phyloP scores from a whole-genome alignment of 2,329 filamentous ascomycete species.

The Aurifilum marmelostoma region DNA sequence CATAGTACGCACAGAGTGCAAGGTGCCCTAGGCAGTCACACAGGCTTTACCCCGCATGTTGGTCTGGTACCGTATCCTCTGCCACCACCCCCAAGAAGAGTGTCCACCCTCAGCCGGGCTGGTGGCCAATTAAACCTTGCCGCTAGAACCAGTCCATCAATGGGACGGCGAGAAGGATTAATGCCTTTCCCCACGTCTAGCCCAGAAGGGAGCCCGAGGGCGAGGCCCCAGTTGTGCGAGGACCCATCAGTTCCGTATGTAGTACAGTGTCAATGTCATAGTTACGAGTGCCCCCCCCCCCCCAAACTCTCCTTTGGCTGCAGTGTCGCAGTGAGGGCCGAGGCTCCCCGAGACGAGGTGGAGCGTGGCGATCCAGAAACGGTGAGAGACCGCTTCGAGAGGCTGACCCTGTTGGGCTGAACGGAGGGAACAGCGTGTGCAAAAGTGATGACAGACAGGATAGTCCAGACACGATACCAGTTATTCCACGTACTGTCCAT shows the following conservation, averaged over 20 bases:
- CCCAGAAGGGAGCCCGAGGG: slow-evolving; percentile 13
- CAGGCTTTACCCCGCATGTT: slow-evolving; percentile 24
- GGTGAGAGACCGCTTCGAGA: not conserved
- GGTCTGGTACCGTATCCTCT: not conserved
- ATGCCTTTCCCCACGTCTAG: slow-evolving; percentile 10
- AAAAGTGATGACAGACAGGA: not conserved
- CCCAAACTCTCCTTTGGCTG: slow-evolving; percentile 2
- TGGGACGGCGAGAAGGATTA: slow-evolving; percentile 18
- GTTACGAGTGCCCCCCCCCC: no score
- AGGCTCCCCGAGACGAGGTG: not conserved
- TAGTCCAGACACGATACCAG: not conserved
- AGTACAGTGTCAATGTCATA: no score
- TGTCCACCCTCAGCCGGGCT: not conserved
- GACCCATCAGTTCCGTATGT: slow-evolving; percentile 15
- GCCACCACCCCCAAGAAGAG: slow-evolving; percentile 10
- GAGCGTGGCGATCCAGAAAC: not conserved
- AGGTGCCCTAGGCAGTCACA: not conserved
- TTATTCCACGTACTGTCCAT: not conserved
- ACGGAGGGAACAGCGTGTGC: not conserved
- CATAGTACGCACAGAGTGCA: not conserved
- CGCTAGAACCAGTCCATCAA: slow-evolving; percentile 24
- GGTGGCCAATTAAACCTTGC: not conserved
- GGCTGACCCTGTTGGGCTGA: not conserved
- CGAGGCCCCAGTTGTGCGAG: not conserved
- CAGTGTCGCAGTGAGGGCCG: slow-evolving; percentile 13